A percentile compares a stretch with the other conserved stretches of the same genome.
These are phyloP conservation scores for Hirsutella rhossiliensis DNA, from an alignment of 2,329 filamentous ascomycete species.

Conservation along the genomic window DNA sequence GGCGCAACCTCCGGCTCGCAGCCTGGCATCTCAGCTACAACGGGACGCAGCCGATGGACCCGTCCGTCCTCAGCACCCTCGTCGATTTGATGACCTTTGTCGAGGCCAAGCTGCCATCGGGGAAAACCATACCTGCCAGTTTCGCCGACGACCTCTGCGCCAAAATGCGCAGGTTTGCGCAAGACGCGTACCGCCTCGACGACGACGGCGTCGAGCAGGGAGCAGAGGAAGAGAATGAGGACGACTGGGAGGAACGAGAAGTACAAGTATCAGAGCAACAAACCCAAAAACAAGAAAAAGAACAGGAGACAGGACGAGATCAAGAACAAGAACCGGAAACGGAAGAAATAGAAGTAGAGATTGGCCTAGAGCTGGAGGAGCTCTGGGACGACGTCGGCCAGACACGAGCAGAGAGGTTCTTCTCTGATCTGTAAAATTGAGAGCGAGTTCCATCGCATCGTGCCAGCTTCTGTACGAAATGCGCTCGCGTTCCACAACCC, in stretches of 20 bases:
- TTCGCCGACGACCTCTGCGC: constrained; percentile 9
- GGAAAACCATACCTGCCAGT: constrained; percentile 1
- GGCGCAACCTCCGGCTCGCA: constrained; percentile 39
- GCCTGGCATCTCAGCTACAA: constrained; percentile 56
- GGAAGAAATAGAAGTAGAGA: too few relatives aligned
- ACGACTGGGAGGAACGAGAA: too few relatives aligned
- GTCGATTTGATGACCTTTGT: constrained; percentile 31
- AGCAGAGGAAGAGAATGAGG: too few relatives aligned
- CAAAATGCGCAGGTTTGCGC: constrained; percentile 7
- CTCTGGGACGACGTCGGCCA: constrained; percentile 24
- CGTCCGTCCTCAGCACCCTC: constrained; percentile 40
- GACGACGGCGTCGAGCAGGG: too few relatives aligned
- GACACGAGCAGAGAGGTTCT: constrained; percentile 26
- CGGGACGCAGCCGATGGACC: constrained; percentile 53
- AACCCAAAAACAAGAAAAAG: constrained; percentile 55
- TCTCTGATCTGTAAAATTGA: constrained; percentile 23
- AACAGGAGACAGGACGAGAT: too few relatives aligned
- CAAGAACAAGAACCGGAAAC: too few relatives aligned
- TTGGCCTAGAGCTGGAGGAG: too few relatives aligned
- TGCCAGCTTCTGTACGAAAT: not conserved
- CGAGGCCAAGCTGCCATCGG: constrained; percentile 15
- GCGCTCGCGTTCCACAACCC: not conserved
- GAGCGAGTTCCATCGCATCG: not conserved
- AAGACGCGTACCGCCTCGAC: not conserved
- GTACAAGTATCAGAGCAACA: too few relatives aligned